Base-by-base conservation (phyloP, 352 stramenopile genomes). In the Peronosclerospora sorghi region DNA sequence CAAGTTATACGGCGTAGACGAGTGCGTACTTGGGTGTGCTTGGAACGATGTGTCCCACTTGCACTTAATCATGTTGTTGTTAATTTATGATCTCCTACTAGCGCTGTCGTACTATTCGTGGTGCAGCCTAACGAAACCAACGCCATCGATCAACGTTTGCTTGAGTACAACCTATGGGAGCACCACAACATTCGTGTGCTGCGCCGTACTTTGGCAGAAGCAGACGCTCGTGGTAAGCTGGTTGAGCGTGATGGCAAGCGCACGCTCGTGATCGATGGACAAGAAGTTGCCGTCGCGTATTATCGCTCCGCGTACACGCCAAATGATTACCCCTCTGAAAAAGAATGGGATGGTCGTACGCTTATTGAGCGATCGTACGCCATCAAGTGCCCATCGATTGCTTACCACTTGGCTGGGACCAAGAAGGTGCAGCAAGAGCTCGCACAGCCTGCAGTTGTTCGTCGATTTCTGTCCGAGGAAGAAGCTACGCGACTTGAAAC, bases 381-480 rank as follows among this genome's bases (percentile, higher is more conserved):
- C 9, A 95, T 97, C 56, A 98, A 98, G 66, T 98, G 93, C 37
- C 96, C 96, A 21, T 91, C 76, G 30, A 85, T 98, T 32, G 79
- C 86, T 29, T 98, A 98, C 59, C 96, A 99, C 51, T 72, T 99
- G 36, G 87, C 91, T 4, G 96, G 96, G 37, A 97, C 92, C 14
- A 99, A 99, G 69, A 98, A 98, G 59, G 89, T 99, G 20, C 96
- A 99, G 65, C 96, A 99, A 57, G 87, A 91, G 48, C 68, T 99
- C 26, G 89, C 91, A 9, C 61, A 76, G 9, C 69, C 73, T 0
- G 65, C 72, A 0, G 69, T 84, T 3, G 49, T 98, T 40, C 87
- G 97, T 54, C 68, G 68, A 18, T 97, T 98, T 48, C 69, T 97
- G 62, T 68, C 52, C 0, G 60, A 90, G 1, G 54, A 73, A 8